Evolutionary conservation across 371 early-diverging fungal genomes (phyloP), one percentile per base, ranked within the genome.

Genomic region (Coemansia sp.): DNA sequence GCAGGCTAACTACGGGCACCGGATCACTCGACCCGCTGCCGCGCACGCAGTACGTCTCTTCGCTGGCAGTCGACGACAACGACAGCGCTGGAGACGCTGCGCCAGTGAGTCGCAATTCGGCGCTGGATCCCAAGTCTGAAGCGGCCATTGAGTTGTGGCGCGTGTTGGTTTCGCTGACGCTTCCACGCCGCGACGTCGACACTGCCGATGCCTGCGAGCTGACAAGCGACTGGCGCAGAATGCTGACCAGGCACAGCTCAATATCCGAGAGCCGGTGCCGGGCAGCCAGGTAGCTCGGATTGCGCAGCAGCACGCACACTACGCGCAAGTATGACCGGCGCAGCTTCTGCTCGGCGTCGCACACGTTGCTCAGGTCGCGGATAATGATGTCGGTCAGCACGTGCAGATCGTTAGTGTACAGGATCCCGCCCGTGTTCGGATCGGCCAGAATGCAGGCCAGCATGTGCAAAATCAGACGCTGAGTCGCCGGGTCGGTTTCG

Each of bases 331-430:
- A 92, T 0, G 88, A 84, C 70, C 89, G 88, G 7, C 90, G 86
- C 8, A 91, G 83, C 69, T 85, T 87, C 39, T 85, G 87, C 40
- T 84, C 82, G 42, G 88, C 88, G 10, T 88, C 90, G 5, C 88
- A 86, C 8, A 90, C 74, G 55, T 88, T 82, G 76, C 87, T 83
- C 9, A 90, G 78, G 72, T 92, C 92, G 54, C 94, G 82, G 8
- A 94, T 74, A 1, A 89, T 81, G 30, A 93, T 88, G 66, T 94
- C 95, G 4, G 93, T 82, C 31, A 93, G 81, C 5, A 94, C 92
- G 41, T 82, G 82, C 16, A 93, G 78, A 72, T 94, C 95, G 63
- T 94, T 94, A 35, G 94, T 92, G 70, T 93, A 94, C 78, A 92
- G 88, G 60, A 90, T 86, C 52, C 86, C 83, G 45, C 78, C 79